Percentiles rank a stretch among this genome's conserved stretches.
Evolutionary conservation across 352 stramenopile species (phyloP).

Genomic region (Peronospora tabacina): DNA sequence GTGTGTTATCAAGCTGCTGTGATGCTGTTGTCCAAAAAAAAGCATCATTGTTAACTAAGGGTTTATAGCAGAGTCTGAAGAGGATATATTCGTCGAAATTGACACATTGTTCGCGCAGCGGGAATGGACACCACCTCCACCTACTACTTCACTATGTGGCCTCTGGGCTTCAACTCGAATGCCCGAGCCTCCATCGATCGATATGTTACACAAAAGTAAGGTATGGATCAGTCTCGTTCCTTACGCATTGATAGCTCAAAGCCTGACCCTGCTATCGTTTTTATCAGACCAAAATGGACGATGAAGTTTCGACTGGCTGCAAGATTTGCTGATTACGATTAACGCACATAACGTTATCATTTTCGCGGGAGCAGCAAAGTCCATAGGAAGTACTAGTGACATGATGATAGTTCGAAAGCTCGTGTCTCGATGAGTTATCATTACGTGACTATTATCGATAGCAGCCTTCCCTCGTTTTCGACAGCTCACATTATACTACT

Average conservation of each 20-base stretch:
- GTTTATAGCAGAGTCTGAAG: conserved; percentile 46
- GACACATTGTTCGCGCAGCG: conserved; percentile 48
- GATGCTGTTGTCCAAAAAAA: background rate
- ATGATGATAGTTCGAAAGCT: too few relatives aligned
- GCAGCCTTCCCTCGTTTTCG: too few relatives aligned
- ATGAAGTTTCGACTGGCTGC: conserved; percentile 13
- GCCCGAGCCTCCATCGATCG: conserved; percentile 9
- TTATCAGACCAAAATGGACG: conserved; percentile 16
- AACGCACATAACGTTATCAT: background rate
- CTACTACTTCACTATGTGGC: conserved; percentile 30
- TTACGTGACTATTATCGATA: too few relatives aligned
- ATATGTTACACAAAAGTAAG: conserved; percentile 18
- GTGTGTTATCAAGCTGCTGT: conserved; percentile 13
- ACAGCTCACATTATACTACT: too few relatives aligned
- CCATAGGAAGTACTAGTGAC: too few relatives aligned
- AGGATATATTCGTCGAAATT: conserved; percentile 70
- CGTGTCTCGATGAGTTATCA: too few relatives aligned
- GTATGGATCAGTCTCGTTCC: conserved; percentile 4
- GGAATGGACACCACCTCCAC: conserved; percentile 43
- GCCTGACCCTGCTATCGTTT: conserved; percentile 3
- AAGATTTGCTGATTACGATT: conserved; percentile 19
- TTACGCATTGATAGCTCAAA: background rate
- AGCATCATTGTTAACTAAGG: background rate
- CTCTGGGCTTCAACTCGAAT: conserved; percentile 25
- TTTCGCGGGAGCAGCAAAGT: too few relatives aligned